phyloP scores from a whole-genome alignment of 2,329 filamentous ascomycete species.

The Xylariaceae sp. region DNA sequence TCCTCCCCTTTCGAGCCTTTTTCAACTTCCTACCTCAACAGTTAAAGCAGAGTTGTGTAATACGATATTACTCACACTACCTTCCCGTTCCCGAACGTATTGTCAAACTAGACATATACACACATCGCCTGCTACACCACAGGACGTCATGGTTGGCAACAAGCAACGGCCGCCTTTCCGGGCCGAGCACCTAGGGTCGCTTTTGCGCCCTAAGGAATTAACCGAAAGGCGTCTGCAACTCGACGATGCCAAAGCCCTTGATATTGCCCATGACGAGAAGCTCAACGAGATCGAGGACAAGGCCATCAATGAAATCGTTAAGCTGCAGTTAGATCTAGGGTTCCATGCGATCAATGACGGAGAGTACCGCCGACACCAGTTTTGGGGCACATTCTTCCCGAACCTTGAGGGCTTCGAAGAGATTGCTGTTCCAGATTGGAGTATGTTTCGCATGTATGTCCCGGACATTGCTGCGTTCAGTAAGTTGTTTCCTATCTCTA shows the following conservation, averaged over 20 bases:
- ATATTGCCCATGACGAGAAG: slow-evolving; percentile 48
- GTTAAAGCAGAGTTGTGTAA: background rate
- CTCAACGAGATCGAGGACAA: slow-evolving; percentile 64
- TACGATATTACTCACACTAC: background rate
- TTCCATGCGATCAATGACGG: slow-evolving; percentile 66
- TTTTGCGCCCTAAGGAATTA: slow-evolving; percentile 71
- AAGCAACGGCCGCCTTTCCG: slow-evolving; percentile 66
- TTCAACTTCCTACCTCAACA: background rate
- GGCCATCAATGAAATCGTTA: slow-evolving; percentile 70
- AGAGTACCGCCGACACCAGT: slow-evolving; percentile 52
- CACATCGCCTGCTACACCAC: background rate
- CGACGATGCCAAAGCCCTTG: slow-evolving; percentile 47
- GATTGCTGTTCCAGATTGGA: slow-evolving; percentile 56
- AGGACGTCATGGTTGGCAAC: slow-evolving; percentile 35
- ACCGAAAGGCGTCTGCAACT: slow-evolving; percentile 63
- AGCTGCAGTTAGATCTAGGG: slow-evolving; percentile 71
- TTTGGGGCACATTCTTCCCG: slow-evolving; percentile 56
- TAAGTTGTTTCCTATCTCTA: slow-evolving; percentile 37
- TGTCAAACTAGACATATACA: background rate
- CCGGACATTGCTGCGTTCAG: slow-evolving; percentile 54
- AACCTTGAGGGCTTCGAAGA: slow-evolving; percentile 52
- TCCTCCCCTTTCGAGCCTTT: background rate
- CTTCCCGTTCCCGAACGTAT: background rate
- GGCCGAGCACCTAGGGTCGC: slow-evolving; percentile 77
- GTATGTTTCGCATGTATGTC: slow-evolving; percentile 61